Conservation (phyloP, 2,329 filamentous ascomycete species). For the Huntiella moniliformis region DNA sequence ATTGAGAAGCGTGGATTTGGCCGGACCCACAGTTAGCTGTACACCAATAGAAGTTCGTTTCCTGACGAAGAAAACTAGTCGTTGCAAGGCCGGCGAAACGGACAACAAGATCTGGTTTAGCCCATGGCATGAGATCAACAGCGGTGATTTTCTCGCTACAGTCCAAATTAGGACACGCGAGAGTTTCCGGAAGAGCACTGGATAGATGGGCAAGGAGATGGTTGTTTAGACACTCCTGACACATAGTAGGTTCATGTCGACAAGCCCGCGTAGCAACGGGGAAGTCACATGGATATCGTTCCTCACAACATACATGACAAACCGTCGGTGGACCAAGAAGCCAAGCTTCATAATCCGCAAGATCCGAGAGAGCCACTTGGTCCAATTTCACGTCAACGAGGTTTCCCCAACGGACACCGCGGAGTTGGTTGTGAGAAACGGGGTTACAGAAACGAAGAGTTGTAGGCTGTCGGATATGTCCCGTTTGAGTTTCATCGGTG, state of each 20-base stretch:
- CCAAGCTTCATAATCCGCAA: constrained; percentile 8
- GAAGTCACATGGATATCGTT: constrained; percentile 7
- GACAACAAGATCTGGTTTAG: not conserved
- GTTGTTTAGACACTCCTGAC: constrained; percentile 5
- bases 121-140: constrained; percentile 1
- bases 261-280: not conserved
- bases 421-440: not conserved
- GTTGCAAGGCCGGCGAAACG: constrained; percentile 20
- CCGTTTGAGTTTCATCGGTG: not conserved
- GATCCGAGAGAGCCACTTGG: not conserved
- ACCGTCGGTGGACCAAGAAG: constrained; percentile 1
- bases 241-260: constrained; percentile 3
- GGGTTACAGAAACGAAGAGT: not conserved
- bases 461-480: not conserved
- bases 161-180: constrained; percentile 1
- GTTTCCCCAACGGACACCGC: constrained; percentile 5
- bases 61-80: constrained; percentile 16
- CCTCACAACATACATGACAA: constrained; percentile 7
- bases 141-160: not conserved
- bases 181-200: constrained; percentile 1
- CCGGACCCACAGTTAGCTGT: constrained; percentile 20
- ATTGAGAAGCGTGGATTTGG: constrained; percentile 19
- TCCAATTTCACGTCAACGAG: constrained; percentile 6
- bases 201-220: not conserved
- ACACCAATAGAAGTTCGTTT: constrained; percentile 22